A percentile compares a stretch with the other conserved stretches of the same genome.
Evolutionary conservation across 352 stramenopile genomes (phyloP).

Genomic region (Globisporangium radiosum): DNA sequence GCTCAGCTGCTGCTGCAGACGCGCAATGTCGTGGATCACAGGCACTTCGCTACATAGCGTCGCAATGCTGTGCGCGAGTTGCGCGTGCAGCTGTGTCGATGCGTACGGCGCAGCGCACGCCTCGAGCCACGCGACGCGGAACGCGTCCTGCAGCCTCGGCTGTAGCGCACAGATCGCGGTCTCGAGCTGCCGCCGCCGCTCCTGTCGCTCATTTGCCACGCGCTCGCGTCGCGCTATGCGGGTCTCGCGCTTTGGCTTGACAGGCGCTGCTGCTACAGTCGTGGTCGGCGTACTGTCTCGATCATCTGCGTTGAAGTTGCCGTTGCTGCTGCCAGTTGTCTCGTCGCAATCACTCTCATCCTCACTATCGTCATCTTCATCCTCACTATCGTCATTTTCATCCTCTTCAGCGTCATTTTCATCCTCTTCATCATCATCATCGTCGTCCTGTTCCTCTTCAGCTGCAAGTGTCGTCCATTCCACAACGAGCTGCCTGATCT

Average conservation of each 20-base stretch:
- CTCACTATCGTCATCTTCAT: constrained; percentile 14
- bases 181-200: constrained; percentile 9
- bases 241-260: constrained; percentile 13
- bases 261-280: too few species aligned
- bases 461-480: constrained; percentile 17
- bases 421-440: constrained; percentile 21
- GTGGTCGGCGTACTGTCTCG: too few species aligned
- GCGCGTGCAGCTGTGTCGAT: constrained; percentile 15
- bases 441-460: constrained; percentile 17
- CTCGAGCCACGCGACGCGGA: constrained; percentile 19
- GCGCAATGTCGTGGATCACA: constrained; percentile 30
- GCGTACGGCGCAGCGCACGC: constrained; percentile 30
- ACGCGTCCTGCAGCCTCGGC: constrained; percentile 28
- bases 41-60: constrained; percentile 34
- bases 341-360: too few species aligned
- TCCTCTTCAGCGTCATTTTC: constrained; percentile 21
- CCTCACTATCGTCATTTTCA: constrained; percentile 6
- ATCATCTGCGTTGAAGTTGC: background rate
- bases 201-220: constrained; percentile 8
- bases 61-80: constrained; percentile 21
- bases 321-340: background rate
- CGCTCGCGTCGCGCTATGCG: constrained; percentile 4
- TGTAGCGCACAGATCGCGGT: constrained; percentile 16
- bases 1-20: constrained; percentile 6
- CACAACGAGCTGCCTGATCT: constrained; percentile 12